Base-by-base conservation (phyloP, 805 yeast genomes). In the Tetrapisispora iriomotensis region DNA sequence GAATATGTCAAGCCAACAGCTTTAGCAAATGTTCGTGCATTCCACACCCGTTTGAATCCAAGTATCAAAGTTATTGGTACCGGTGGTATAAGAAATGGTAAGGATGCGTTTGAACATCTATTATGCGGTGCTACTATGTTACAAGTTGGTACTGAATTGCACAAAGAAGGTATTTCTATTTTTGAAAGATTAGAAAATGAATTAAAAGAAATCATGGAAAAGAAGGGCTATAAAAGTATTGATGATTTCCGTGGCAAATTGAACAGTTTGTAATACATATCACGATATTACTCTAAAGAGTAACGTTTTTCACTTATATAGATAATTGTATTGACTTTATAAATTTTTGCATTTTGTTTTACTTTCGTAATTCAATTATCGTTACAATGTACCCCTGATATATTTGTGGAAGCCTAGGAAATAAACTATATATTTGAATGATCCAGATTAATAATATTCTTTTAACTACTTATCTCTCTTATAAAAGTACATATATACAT, bases 1-100 rank as follows among this genome's bases (percentile, higher is more conserved):
- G 58, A 56, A 25, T 56, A 55, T 37, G 51, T 54, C 29, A 56
- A 56, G 32, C 61, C 61, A 21, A 56, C 60, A 17, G 61, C 61
- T 13, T 42, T 56, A 23, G 61, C 60, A 3, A 56, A 56, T 39
- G 61, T 56, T 17, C 50, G 60, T 21, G 61, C 60, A 4, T 56
- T 56, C 38, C 54, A 56, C 44, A 49, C 51, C 18, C 56, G 58
- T 41, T 43, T 56, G 36, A 56, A 51, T 25, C 56, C 55, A 32
- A 36, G 39, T 13, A 56, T 55, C 36, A 55, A 50, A 34, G 41
- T 56, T 15, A 49, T 56, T 25, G 61, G 61, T 32, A 56, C 60
- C 8, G 61, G 61, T 31, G 60, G 61, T 30, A 55, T 56, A 26
- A 45, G 31, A 33, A 46, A 51, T 8, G 61, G 61, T 19, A 51